Conservation (phyloP, 1,139 yeast species). For the Yamadazyma triangularis region DNA sequence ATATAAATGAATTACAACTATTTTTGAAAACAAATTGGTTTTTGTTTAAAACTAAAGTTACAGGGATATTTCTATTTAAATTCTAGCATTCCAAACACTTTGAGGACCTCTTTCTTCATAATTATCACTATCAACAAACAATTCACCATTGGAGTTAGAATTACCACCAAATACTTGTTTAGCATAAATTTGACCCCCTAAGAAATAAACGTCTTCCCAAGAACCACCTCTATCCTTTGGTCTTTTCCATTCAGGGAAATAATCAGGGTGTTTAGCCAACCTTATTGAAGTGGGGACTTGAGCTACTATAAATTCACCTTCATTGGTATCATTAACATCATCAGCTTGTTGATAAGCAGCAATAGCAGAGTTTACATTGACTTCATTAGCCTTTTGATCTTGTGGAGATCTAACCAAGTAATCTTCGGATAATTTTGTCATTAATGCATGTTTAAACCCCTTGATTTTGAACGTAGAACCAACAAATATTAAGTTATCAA, state of each 20-base stretch:
- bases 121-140: constrained; percentile 65
- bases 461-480: constrained; percentile 74
- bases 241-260: constrained; percentile 94
- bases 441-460: constrained; percentile 72
- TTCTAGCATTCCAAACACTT: constrained; percentile 48
- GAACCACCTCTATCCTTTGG: constrained; percentile 54
- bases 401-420: constrained; percentile 44
- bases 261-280: constrained; percentile 75
- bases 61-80: too few species aligned
- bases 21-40: too few species aligned
- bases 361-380: constrained; percentile 38
- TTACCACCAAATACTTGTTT: constrained; percentile 74
- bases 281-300: constrained; percentile 80
- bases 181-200: constrained; percentile 86
- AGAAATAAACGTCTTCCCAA: constrained; percentile 66
- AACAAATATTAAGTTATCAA: constrained; percentile 75
- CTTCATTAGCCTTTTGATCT: constrained; percentile 21
- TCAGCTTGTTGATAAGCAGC: constrained; percentile 43
- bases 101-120: constrained; percentile 82
- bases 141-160: constrained; percentile 56
- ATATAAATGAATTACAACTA: too few species aligned
- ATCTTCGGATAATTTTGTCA: constrained; percentile 55
- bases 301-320: constrained; percentile 22
- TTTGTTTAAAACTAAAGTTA: too few species aligned
- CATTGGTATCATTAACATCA: constrained; percentile 24